Conservation (phyloP, 1,139 yeast species). For the Debaryomyces udenii region DNA sequence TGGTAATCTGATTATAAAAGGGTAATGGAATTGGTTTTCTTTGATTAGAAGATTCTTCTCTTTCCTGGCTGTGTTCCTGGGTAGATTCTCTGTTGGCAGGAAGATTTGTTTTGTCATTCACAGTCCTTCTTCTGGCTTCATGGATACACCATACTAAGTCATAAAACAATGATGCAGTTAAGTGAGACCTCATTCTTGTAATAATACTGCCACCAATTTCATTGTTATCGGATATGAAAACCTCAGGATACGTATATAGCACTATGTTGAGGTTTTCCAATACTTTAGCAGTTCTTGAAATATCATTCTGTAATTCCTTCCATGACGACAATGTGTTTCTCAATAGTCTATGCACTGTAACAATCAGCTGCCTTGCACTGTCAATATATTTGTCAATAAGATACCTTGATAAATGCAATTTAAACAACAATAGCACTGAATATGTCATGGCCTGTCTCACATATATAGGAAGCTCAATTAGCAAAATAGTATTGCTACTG, state of each 20-base stretch:
- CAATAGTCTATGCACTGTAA: conserved; percentile 84
- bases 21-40: conserved; percentile 71
- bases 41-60: conserved; percentile 13
- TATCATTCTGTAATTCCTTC: conserved; percentile 89
- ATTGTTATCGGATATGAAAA: conserved; percentile 47
- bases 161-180: conserved; percentile 88
- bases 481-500: conserved; percentile 53
- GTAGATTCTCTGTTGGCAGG: conserved; percentile 16
- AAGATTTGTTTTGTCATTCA: conserved; percentile 41
- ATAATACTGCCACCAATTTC: conserved; percentile 61
- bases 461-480: conserved; percentile 85
- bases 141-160: conserved; percentile 95
- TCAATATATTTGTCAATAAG: conserved; percentile 78
- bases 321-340: conserved; percentile 89
- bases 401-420: conserved; percentile 79
- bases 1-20: conserved; percentile 90
- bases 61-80: conserved; percentile 13
- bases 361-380: conserved; percentile 90
- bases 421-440: conserved; percentile 78
- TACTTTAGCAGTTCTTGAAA: conserved; percentile 90
- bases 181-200: conserved; percentile 86
- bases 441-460: conserved; percentile 83
- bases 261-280: conserved; percentile 88
- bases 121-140: conserved; percentile 81
- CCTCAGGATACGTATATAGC: conserved; percentile 82